A percentile compares a stretch with the other conserved stretches of the same genome.
Evolutionary conservation across 768 basidiomycete genomes (phyloP).

Genomic region (Postia placenta): DNA sequence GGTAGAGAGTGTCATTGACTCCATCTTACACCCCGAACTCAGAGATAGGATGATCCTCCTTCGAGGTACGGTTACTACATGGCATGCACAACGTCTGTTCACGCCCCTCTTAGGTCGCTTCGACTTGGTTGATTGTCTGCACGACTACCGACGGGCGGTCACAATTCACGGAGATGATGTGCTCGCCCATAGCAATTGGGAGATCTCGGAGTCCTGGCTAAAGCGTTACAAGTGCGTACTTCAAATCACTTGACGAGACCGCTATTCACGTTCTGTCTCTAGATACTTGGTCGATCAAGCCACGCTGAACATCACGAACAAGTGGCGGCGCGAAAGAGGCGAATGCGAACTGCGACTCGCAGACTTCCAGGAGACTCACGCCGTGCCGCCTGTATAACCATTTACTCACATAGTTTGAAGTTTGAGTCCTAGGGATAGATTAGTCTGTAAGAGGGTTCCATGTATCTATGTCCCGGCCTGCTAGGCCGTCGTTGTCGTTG

Average conservation of each 20-base stretch:
- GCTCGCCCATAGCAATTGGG: conserved; percentile 87
- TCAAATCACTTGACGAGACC: background rate
- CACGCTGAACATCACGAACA: conserved; percentile 67
- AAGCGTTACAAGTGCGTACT: conserved; percentile 68
- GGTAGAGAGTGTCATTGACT: conserved; percentile 86
- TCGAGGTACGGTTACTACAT: conserved; percentile 46
- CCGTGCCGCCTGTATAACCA: no score
- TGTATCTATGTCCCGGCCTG: no score
- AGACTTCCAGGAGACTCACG: conserved; percentile 32
- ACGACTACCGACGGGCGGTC: conserved; percentile 62
- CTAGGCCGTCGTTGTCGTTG: no score
- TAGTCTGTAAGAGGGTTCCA: no score
- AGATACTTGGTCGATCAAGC: conserved; percentile 78
- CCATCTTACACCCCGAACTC: conserved; percentile 82
- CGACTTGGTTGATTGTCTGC: conserved; percentile 73
- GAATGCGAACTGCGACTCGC: conserved; percentile 60
- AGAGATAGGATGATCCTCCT: conserved; percentile 88
- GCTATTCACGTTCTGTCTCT: background rate
- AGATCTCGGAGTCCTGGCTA: conserved; percentile 79
- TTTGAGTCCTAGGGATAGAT: no score
- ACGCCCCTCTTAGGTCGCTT: conserved; percentile 52
- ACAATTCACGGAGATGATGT: conserved; percentile 89
- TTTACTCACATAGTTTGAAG: no score
- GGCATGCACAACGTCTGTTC: background rate
- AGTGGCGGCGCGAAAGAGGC: conserved; percentile 84